Conservation (phyloP, 495 filamentous ascomycete genomes). For the Penicillium coprophilum region DNA sequence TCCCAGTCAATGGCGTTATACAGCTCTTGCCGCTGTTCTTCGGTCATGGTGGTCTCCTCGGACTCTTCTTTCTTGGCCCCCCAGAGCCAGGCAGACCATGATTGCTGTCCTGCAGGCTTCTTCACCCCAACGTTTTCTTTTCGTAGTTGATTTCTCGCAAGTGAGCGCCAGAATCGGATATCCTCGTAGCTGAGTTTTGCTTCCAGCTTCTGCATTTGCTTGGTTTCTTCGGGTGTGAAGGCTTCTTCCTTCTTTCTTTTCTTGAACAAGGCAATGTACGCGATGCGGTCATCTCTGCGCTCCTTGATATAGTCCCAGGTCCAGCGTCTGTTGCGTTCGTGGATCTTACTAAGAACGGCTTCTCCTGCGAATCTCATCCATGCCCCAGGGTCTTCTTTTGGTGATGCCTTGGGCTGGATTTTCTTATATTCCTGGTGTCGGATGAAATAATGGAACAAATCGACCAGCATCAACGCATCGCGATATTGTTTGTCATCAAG, state of each 20-base stretch:
- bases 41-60: constrained; percentile 79
- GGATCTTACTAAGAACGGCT: constrained; percentile 87
- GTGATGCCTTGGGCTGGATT: constrained; percentile 77
- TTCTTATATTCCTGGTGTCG: constrained; percentile 97
- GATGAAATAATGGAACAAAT: constrained; percentile 97
- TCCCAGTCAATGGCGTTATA: constrained; percentile 98
- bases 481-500: constrained; percentile 96
- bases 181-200: constrained; percentile 92
- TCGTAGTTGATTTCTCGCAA: constrained; percentile 89
- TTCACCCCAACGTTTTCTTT: constrained; percentile 89
- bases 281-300: constrained; percentile 81
- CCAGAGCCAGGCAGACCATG: constrained; percentile 89
- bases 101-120: constrained; percentile 62
- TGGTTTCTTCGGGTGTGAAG: constrained; percentile 63
- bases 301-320: constrained; percentile 94
- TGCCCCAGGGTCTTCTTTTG: constrained; percentile 86
- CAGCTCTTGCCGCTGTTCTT: constrained; percentile 92
- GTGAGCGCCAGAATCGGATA: constrained; percentile 91
- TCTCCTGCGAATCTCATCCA: constrained; percentile 90
- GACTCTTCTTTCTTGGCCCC: constrained; percentile 69
- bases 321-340: constrained; percentile 85
- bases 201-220: constrained; percentile 74
- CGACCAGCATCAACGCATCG: constrained; percentile 94
- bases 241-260: constrained; percentile 79
- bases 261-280: constrained; percentile 94